Conservation (phyloP, 2,329 filamentous ascomycete species). For the Periglandula ipomoeae region DNA sequence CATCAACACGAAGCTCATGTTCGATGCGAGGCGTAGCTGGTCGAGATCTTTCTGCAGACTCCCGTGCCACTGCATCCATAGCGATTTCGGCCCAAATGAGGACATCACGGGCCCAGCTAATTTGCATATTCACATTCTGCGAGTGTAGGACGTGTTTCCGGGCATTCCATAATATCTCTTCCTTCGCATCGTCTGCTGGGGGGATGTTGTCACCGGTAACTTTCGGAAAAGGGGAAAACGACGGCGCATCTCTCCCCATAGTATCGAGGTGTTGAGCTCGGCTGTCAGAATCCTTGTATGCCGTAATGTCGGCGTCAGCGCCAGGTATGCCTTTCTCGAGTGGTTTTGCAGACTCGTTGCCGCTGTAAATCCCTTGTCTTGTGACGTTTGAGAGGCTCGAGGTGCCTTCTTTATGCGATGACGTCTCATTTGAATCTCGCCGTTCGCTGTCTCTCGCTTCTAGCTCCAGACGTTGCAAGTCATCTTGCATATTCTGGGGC, state of each 20-base stretch:
- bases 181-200: slow-evolving; percentile 88
- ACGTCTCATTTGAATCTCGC: slow-evolving; percentile 22
- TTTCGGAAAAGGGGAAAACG: slow-evolving; percentile 87
- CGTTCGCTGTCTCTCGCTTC: slow-evolving; percentile 49
- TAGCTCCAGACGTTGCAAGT: slow-evolving; percentile 82
- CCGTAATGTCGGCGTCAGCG: slow-evolving; percentile 27
- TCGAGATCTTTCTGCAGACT: slow-evolving; percentile 44
- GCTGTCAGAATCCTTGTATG: slow-evolving; percentile 29
- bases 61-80: slow-evolving; percentile 64
- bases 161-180: slow-evolving; percentile 78
- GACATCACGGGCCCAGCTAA: slow-evolving; percentile 92
- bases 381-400: slow-evolving; percentile 34
- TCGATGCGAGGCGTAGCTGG: slow-evolving; percentile 77
- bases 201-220: slow-evolving; percentile 82
- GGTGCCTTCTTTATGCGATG: slow-evolving; percentile 31
- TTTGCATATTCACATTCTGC: slow-evolving; percentile 91
- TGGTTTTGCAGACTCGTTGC: slow-evolving; percentile 1
- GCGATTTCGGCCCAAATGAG: slow-evolving; percentile 81
- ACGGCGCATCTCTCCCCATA: slow-evolving; percentile 52
- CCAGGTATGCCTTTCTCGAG: slow-evolving; percentile 19
- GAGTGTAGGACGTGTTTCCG: slow-evolving; percentile 79
- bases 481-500: slow-evolving; percentile 92
- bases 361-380: slow-evolving; percentile 13
- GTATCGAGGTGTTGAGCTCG: slow-evolving; percentile 28
- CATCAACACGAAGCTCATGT: slow-evolving; percentile 79